Evolutionary conservation across 345 rosid genomes (phyloP), one percentile per base, ranked within the genome.

Genomic region (Iberis pinnata): DNA sequence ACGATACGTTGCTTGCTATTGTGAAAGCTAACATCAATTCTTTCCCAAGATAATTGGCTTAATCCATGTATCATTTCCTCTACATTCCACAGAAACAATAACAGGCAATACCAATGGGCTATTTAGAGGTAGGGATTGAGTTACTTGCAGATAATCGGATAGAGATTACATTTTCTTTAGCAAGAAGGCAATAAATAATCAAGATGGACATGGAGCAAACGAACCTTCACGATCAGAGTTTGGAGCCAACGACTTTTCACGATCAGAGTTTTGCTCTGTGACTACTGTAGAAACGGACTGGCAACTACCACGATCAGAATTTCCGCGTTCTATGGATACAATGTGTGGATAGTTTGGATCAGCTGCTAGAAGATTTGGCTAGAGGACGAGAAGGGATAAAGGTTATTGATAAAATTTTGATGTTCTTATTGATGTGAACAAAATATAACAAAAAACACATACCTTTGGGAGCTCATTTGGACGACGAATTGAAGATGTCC

Each of bases 1-100:
- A 75, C 58, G 18, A 72, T 78, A 12, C 95, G 80, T 58, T 86
- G 97, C 62, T 45, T 78, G 69, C 97, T 89, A 61, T 76, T 78
- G 61, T 72, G 84, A 73, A 89, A 89, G 76, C 94, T 89, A 45
- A 89, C 97, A 70, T 89, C 89, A 18, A 89, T 76, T 41, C 95
- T 78, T 66, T 89, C 95, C 97, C 97, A 86, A 8, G 80, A 68
- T 55, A 89, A 77, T 64, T 83, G 94, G 33, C 72, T 64, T 7
- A 89, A 86, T 55, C 94, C 97, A 58, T 64, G 76, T 39, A 89
- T 76, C 94, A 89, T 86, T 75, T 77, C 79, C 80, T 89, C 95
- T 86, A 56, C 68, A 73, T 13, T 57, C 15, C 58, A 67, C 29
- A 67, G 31, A 26, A 11, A 54, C 22, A n/a, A 25, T 11, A 53